Evolutionary conservation across 1,284 basidiomycete species (phyloP).

Genomic region (Pterulicium gracile): DNA sequence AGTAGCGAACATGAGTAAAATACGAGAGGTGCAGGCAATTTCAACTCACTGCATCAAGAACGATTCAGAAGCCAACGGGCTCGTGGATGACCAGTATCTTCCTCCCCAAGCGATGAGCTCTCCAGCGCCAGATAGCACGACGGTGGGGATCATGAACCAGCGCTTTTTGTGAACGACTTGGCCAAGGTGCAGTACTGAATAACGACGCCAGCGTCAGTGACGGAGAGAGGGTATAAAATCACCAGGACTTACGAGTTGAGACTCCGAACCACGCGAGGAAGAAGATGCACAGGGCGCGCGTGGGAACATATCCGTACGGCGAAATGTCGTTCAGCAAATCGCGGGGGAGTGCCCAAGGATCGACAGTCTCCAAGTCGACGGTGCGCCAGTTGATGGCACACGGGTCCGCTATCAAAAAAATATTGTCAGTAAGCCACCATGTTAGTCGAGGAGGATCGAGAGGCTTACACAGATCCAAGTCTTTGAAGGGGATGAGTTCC

Average conservation of each 20-base stretch:
- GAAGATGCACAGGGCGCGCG: not conserved
- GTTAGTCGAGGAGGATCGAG: too few relatives aligned
- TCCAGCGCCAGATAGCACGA: constrained; percentile 29
- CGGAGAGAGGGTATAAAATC: not conserved
- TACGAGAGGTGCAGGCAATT: not conserved
- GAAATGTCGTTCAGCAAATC: too few relatives aligned
- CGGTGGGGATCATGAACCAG: constrained; percentile 39
- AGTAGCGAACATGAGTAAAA: not conserved
- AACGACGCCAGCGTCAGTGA: too few relatives aligned
- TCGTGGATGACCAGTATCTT: constrained; percentile 16
- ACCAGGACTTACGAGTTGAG: not conserved
- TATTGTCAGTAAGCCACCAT: too few relatives aligned
- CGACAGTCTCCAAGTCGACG: too few relatives aligned
- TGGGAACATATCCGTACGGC: constrained; percentile 2
- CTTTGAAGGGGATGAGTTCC: too few relatives aligned
- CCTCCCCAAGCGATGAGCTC: constrained; percentile 35
- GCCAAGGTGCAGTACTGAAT: constrained; percentile 25
- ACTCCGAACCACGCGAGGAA: constrained; percentile 1
- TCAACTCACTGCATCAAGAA: constrained; percentile 27
- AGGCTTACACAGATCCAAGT: too few relatives aligned
- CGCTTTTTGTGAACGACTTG: constrained; percentile 27
- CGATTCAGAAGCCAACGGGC: constrained; percentile 8
- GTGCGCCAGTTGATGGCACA: too few relatives aligned
- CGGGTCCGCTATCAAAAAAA: too few relatives aligned
- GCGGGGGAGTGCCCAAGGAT: too few relatives aligned